A percentile compares a stretch with the other conserved stretches of the same genome.
phyloP scores from a whole-genome alignment of 352 stramenopile genomes.

The Pythium sp. region DNA sequence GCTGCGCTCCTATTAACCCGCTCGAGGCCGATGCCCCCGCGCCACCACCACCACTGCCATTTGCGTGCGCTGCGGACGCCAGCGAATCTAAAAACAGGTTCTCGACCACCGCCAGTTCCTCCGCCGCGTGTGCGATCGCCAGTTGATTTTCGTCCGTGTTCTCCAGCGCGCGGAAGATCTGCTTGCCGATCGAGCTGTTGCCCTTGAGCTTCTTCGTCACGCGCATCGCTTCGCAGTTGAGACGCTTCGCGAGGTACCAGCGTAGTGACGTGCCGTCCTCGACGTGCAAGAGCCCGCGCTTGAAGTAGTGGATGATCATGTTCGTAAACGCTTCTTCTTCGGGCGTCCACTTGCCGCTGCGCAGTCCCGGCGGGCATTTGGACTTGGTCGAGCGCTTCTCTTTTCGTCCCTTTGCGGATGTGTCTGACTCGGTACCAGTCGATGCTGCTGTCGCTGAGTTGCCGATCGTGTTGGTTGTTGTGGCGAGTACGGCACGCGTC shows the following conservation, averaged over 20 bases:
- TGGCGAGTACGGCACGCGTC: not conserved
- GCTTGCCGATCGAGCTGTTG: constrained; percentile 86
- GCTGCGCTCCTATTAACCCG: constrained; percentile 2
- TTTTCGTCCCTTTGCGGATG: constrained; percentile 12
- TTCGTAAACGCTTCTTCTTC: constrained; percentile 84
- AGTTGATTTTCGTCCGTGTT: constrained; percentile 51
- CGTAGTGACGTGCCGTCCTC: constrained; percentile 82
- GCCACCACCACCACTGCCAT: constrained; percentile 5
- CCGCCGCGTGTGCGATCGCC: constrained; percentile 47
- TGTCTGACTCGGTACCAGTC: constrained; percentile 16
- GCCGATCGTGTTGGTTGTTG: not conserved
- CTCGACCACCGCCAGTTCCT: constrained; percentile 64
- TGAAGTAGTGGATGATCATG: constrained; percentile 86
- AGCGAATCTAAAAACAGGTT: constrained; percentile 74
- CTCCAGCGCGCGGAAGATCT: constrained; percentile 83
- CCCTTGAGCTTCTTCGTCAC: constrained; percentile 90
- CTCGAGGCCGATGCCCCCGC: constrained; percentile 1
- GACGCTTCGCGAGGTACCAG: constrained; percentile 80
- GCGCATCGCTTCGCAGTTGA: constrained; percentile 87
- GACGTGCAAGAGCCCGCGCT: constrained; percentile 69
- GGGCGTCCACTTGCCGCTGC: constrained; percentile 83
- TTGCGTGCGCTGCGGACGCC: constrained; percentile 22
- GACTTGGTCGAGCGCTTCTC: constrained; percentile 84
- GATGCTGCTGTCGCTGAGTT: not conserved
- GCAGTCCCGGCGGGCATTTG: constrained; percentile 77